Percentiles rank a stretch among this genome's conserved stretches.
Evolutionary conservation across 1,284 basidiomycete genomes (phyloP).

Genomic region (Paramarasmius palmivorus): DNA sequence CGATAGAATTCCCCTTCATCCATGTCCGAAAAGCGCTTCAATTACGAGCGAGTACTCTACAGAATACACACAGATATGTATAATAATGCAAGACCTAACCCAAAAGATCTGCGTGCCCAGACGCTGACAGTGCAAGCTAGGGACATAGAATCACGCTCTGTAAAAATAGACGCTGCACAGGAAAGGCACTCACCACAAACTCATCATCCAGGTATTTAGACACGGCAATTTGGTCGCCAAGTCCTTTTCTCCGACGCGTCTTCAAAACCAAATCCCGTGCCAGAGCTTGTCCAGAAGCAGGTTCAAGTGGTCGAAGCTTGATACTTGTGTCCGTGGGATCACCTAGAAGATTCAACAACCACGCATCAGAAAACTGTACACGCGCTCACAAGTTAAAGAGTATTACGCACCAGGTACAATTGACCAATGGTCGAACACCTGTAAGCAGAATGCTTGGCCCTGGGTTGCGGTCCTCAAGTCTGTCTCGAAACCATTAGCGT

Average conservation of each 20-base stretch:
- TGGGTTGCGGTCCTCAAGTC: slow-evolving; percentile 96
- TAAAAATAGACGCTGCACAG: slow-evolving; percentile 19
- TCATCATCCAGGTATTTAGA: slow-evolving; percentile 95
- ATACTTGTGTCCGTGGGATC: slow-evolving; percentile 97
- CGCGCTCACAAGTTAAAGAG: slow-evolving; percentile 18
- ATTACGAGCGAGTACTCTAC: background rate
- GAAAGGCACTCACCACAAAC: slow-evolving; percentile 70
- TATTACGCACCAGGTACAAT: slow-evolving; percentile 82
- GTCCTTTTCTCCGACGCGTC: slow-evolving; percentile 92
- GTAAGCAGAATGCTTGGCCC: slow-evolving; percentile 96
- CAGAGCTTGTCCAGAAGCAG: slow-evolving; percentile 91
- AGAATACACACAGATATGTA: background rate
- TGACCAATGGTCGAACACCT: slow-evolving; percentile 98
- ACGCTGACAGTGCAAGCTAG: slow-evolving; percentile 85
- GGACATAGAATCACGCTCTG: slow-evolving; percentile 15
- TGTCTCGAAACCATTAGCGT: slow-evolving; percentile 98
- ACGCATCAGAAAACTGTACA: slow-evolving; percentile 15
- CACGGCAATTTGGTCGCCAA: slow-evolving; percentile 91
- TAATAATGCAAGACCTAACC: slow-evolving; percentile 34
- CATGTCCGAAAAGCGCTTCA: slow-evolving; percentile 2
- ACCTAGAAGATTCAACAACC: slow-evolving; percentile 39
- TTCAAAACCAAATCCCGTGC: slow-evolving; percentile 95
- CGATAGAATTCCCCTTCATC: too few relatives aligned
- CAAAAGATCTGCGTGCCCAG: slow-evolving; percentile 86
- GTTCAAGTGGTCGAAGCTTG: slow-evolving; percentile 93